Base-by-base conservation (phyloP, 441 rosid genomes). In the Sinapis alba region DNA sequence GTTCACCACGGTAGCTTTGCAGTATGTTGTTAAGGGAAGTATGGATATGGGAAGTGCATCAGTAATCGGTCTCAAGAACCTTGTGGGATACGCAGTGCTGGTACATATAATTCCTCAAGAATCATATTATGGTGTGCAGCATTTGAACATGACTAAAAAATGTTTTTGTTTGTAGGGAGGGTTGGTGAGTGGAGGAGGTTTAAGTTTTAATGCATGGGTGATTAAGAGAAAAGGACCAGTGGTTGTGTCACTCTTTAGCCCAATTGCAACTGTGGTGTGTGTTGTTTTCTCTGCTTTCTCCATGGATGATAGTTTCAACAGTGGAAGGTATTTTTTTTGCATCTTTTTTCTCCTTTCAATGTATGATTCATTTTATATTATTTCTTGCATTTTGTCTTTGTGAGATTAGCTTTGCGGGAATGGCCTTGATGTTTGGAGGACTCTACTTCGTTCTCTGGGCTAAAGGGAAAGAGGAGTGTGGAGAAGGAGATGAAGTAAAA, bases 191-290 rank as follows among this genome's bases (percentile, higher is more conserved):
- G 98, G 96, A 71, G 84, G 81, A 58, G 81, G 86, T 60, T 65
- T 86, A 27, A 91, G 97, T 82, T 95, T 95, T 80, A 90, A 82
- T 60, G 97, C 93, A 72, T 95, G 98, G 98, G 98, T 96, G 65
- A 83, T 95, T 82, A 89, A 86, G 88, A 91, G 79, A 75, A 88
- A 87, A 75, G 99, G 99, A 30, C 99, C 97, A 2, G 97, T 93
- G 69, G 71, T 90, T 7, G 95, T 87, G 30, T 90, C 99, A 41
- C 79, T 91, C 84, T 93, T 95, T 70, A 88, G 83, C 83, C 99
- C 99, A n/a, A 83, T 93, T 61, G 84, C 83, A 26, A 91, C 98
- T 0, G 90, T 93, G 45, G 79, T 85, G 36, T 86, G 98, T 7
- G 90, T 95, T 27, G 2, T 90, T 74, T 75, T 93, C 69, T 93